phyloP scores from a whole-genome alignment of 129 eudicot genomes.

The Centaurea solstitialis region DNA sequence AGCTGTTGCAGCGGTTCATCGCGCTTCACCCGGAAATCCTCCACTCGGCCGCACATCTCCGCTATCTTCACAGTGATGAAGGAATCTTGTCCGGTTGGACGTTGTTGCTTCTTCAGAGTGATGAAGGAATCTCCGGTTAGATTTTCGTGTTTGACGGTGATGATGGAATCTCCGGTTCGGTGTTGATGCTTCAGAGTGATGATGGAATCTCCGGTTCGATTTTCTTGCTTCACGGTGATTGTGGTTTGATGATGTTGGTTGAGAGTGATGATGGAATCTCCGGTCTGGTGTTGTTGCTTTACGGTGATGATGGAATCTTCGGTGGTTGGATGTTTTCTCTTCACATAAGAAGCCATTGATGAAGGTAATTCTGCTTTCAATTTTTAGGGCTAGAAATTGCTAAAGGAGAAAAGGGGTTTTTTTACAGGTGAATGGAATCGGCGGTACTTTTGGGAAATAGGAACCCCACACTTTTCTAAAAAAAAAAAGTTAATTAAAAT shows the following conservation, averaged over 20 bases:
- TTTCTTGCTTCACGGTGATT: neutral
- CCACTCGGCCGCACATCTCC: no score
- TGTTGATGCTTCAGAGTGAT: neutral
- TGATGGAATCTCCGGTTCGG: neutral
- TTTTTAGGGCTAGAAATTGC: no score
- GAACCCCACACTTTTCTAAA: no score
- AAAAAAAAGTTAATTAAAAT: no score
- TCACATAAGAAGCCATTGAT: no score
- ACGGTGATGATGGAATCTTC: neutral
- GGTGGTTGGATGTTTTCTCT: no score
- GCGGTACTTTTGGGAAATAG: no score
- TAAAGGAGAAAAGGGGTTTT: no score
- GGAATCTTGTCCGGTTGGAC: neutral
- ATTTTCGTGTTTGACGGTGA: neutral
- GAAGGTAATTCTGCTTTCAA: no score
- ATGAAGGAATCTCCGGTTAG: neutral
- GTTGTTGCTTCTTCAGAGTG: neutral
- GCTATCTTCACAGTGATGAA: neutral
- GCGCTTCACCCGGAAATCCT: neutral
- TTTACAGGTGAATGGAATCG: no score
- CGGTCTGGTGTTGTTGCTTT: no score
- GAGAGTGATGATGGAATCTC: no score
- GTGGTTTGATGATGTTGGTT: neutral
- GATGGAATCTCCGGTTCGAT: neutral
- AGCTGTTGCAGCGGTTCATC: neutral